A percentile compares a stretch with the other conserved stretches of the same genome.
phyloP scores from a whole-genome alignment of 805 yeast species.

The Tetrapisispora namnaoensis region DNA sequence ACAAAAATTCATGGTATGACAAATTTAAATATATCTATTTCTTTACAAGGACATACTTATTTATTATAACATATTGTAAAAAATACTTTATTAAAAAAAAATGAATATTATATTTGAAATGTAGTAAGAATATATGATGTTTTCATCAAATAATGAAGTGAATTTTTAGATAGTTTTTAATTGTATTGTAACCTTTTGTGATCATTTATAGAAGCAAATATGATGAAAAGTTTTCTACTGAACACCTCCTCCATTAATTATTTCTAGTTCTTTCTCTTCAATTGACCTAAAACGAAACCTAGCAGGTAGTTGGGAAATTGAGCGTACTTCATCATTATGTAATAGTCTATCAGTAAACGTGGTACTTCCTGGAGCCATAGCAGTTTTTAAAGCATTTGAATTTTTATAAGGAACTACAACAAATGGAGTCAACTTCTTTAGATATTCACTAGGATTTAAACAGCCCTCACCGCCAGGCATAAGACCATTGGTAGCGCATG shows the following conservation, averaged over 20 bases:
- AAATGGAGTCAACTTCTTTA: conserved; percentile 33
- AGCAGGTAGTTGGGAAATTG: conserved; percentile 58
- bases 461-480: conserved; percentile 25
- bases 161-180: neutral
- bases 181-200: neutral
- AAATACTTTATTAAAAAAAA: neutral
- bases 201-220: neutral
- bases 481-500: conserved; percentile 21
- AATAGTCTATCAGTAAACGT: conserved; percentile 30
- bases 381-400: conserved; percentile 24
- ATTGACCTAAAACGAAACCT: conserved; percentile 62
- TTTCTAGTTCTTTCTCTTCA: conserved; percentile 62
- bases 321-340: conserved; percentile 32
- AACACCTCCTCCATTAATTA: conserved; percentile 74
- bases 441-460: conserved; percentile 13
- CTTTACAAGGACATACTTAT: conserved; percentile 19
- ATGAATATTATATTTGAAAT: neutral
- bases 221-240: neutral
- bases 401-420: conserved; percentile 32
- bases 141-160: neutral
- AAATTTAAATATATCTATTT: conserved; percentile 19
- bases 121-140: neutral
- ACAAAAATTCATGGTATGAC: conserved; percentile 33
- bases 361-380: neutral
- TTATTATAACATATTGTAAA: neutral